phyloP scores from a whole-genome alignment of 257 asterid species.

The Jasminum sambac region DNA sequence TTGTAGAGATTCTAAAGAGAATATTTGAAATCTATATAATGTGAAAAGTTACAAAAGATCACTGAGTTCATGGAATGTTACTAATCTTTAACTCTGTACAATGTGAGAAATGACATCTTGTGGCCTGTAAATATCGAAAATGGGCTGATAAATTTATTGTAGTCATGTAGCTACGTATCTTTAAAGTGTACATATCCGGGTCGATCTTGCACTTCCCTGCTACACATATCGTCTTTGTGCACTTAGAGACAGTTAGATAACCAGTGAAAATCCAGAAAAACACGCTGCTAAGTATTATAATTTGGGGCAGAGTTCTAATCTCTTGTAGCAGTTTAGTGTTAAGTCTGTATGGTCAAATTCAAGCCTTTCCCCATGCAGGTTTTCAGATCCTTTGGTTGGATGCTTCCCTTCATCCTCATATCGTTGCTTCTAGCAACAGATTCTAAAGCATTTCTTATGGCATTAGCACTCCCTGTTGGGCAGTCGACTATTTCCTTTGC shows the following conservation, averaged over 20 bases:
- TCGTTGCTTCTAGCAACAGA: conserved; percentile 62
- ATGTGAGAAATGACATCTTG: not conserved
- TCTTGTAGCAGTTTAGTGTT: not conserved
- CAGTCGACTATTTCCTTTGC: conserved; percentile 73
- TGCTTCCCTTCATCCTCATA: conserved; percentile 51
- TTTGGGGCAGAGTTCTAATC: not conserved
- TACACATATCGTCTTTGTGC: not conserved
- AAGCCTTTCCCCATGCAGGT: conserved; percentile 54
- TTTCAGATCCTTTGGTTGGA: conserved; percentile 67
- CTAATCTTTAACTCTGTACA: not conserved
- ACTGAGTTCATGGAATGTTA: not conserved
- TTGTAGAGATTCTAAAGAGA: not conserved
- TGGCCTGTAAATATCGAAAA: not conserved
- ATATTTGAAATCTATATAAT: not conserved
- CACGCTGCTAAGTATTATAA: not conserved
- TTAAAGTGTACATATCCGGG: not conserved
- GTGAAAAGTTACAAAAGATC: not conserved
- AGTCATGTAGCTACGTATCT: not conserved
- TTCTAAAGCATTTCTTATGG: conserved; percentile 76
- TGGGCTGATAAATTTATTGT: not conserved
- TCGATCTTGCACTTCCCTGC: not conserved
- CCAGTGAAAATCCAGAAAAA: not conserved
- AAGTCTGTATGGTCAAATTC: conserved; percentile 16
- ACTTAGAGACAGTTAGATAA: not conserved
- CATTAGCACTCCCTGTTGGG: conserved; percentile 63